Evolutionary conservation across 768 basidiomycete species (phyloP).

Genomic region (Trametopsis cervina): DNA sequence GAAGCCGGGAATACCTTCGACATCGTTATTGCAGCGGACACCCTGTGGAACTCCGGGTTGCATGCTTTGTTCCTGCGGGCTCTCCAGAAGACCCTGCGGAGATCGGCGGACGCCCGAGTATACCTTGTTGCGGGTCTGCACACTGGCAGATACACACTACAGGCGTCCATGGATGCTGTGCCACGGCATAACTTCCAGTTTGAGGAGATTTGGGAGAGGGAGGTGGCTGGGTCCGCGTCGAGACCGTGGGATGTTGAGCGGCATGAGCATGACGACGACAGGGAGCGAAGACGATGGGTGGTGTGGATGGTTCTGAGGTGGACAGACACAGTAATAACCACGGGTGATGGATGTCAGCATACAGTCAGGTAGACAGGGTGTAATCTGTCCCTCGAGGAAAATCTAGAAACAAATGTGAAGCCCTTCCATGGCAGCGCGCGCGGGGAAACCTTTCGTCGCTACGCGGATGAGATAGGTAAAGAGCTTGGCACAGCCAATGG

Average conservation of each 20-base stretch:
- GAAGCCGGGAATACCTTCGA: conserved; percentile 35
- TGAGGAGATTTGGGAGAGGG: conserved; percentile 41
- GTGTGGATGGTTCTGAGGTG: conserved; percentile 45
- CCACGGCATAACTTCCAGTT: conserved; percentile 36
- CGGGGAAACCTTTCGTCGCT: neutral
- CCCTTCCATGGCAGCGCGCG: neutral
- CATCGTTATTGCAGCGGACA: conserved; percentile 66
- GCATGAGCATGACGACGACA: conserved; percentile 53
- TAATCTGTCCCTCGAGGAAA: neutral
- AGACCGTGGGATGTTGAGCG: conserved; percentile 48
- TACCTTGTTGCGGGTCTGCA: conserved; percentile 72
- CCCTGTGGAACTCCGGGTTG: conserved; percentile 65
- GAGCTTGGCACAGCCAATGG: too few species aligned
- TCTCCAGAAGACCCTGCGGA: conserved; percentile 41
- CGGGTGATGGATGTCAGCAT: too few species aligned
- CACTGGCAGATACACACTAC: conserved; percentile 67
- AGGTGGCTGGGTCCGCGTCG: conserved; percentile 30
- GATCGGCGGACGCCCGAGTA: conserved; percentile 37
- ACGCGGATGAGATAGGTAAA: too few species aligned
- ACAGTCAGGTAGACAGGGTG: too few species aligned
- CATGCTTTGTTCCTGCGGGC: conserved; percentile 50
- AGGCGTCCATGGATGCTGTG: conserved; percentile 45
- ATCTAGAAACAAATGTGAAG: neutral
- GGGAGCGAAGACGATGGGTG: conserved; percentile 64
- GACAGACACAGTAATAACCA: too few species aligned